Base-by-base conservation (phyloP, 768 basidiomycete genomes). In the Pleurotus tuber-regium region DNA sequence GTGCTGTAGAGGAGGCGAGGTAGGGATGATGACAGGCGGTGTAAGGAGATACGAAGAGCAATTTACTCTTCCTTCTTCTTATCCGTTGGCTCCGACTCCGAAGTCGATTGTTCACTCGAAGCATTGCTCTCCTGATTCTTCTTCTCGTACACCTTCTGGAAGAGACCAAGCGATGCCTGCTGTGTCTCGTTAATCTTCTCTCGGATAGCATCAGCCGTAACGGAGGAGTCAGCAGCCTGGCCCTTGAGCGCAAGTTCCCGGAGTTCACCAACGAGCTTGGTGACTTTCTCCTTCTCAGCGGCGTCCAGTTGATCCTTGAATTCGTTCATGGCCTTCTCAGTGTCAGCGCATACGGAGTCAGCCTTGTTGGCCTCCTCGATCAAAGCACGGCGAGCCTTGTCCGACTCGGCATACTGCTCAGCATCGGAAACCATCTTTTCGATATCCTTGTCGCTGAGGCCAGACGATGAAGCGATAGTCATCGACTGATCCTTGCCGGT, bases 111-210 rank as follows among this genome's bases (percentile, higher is more conserved):
- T 10, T 48, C 72, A 53, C 73, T 77, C 51, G 79, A 72, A 16
- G 79, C 64, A 31, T 66, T 72, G 57, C 78, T 79, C 71, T 92
- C 89, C 24, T 88, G 86, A 59, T 81, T 83, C 52, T 87, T 83
- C 82, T 96, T 96, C 80, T 94, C 92, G 66, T 95, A 94, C 11
- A 92, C 86, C 86, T 94, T 96, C 72, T 96, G 89, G 95, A 98
- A 98, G 53, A 98, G 86, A 54, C 91, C 90, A 30, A 98, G 83
- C 14, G 92, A 95, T 12, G 95, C 96, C 61, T 89, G 86, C 65
- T 98, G 96, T 4, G 93, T 92, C 74, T 93, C 92, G 67, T 79
- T 84, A 63, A 96, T 87, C 82, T 93, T 94, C 67, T 89, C 87
- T 64, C 91, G 87, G 74, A 99, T 94, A 51, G 76, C 66, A 33